Conservation (phyloP, 768 basidiomycete species). For the Gymnopilus junonius region DNA sequence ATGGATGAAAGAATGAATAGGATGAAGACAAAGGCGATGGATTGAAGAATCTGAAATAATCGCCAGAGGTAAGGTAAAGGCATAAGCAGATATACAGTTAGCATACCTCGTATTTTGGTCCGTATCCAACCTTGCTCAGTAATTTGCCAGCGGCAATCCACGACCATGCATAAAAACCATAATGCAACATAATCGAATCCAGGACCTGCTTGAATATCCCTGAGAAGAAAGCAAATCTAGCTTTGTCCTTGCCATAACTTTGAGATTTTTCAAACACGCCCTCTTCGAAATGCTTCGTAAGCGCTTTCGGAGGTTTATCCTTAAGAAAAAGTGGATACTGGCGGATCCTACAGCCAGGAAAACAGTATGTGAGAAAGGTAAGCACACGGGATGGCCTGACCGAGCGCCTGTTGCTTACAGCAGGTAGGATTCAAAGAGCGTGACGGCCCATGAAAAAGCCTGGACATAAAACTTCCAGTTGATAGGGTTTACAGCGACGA, state of each 20-base stretch:
- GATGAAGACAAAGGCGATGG: conserved; percentile 74
- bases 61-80: not conserved
- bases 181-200: conserved; percentile 72
- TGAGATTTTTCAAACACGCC: conserved; percentile 90
- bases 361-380: conserved; percentile 17
- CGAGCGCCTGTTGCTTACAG: conserved; percentile 55
- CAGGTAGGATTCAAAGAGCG: conserved; percentile 87
- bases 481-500: conserved; percentile 72
- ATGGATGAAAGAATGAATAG: conserved; percentile 69
- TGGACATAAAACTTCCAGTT: conserved; percentile 88
- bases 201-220: conserved; percentile 75
- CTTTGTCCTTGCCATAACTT: conserved; percentile 89
- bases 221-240: conserved; percentile 76
- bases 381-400: not conserved
- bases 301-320: conserved; percentile 67
- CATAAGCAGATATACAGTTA: not conserved
- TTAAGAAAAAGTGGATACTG: conserved; percentile 89
- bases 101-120: conserved; percentile 73
- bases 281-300: conserved; percentile 68
- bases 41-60: conserved; percentile 73
- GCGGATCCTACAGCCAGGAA: conserved; percentile 47
- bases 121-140: conserved; percentile 62
- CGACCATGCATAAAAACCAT: conserved; percentile 81
- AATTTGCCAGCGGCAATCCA: conserved; percentile 69
- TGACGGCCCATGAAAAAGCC: conserved; percentile 72